A percentile compares a stretch with the other conserved stretches of the same genome.
Conservation (phyloP, 2,329 filamentous ascomycete genomes). For the Exophiala sideris region DNA sequence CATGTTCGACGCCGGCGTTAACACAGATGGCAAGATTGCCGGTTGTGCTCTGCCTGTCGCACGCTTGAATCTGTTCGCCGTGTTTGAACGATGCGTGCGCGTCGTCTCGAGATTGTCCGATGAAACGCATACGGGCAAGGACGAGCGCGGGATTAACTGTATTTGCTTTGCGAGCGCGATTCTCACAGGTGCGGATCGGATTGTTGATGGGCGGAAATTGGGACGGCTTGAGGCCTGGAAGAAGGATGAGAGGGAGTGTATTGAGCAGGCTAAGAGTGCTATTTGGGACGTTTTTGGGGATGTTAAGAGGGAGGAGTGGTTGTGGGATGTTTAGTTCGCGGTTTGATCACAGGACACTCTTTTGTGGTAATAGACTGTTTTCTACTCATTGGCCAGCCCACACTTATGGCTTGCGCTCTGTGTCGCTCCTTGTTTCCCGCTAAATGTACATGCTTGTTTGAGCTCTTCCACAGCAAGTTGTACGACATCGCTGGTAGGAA, state of each 20-base stretch:
- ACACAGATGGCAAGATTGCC: neutral
- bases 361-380: neutral
- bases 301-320: conserved; percentile 6
- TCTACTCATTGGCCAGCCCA: no score
- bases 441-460: no score
- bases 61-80: conserved; percentile 28
- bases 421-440: no score
- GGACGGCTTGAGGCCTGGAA: conserved; percentile 23
- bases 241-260: conserved; percentile 24
- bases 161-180: conserved; percentile 29
- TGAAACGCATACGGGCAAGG: conserved; percentile 23
- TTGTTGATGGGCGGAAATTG: conserved; percentile 19
- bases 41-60: conserved; percentile 20
- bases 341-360: neutral
- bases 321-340: conserved; percentile 17
- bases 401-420: no score
- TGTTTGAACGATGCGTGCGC: conserved; percentile 27
- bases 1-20: neutral
- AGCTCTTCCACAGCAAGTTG: no score
- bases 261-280: conserved; percentile 14
- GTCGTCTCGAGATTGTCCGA: conserved; percentile 29
- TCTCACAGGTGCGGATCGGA: conserved; percentile 27
- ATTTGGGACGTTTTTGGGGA: conserved; percentile 13
- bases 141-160: conserved; percentile 26
- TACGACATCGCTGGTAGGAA: no score